These are phyloP conservation scores for Lathyrus sativus DNA, from an alignment of 306 rosid species.

Conservation along the genomic window DNA sequence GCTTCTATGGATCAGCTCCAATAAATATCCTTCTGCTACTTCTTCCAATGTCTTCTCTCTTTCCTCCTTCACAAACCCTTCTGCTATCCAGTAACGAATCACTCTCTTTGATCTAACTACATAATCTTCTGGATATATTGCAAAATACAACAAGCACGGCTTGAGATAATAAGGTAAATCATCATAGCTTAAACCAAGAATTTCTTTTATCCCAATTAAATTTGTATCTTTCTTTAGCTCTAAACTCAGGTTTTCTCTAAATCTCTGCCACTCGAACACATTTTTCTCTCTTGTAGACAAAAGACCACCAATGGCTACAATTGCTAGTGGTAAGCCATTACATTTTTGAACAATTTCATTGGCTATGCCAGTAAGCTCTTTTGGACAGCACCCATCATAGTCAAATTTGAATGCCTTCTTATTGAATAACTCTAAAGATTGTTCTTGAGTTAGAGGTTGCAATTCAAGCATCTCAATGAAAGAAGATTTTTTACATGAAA, in stretches of 20 bases:
- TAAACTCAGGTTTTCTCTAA: neutral
- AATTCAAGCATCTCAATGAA: neutral
- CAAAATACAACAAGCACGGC: too few species aligned
- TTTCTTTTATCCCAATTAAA: too few species aligned
- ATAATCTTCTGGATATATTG: too few species aligned
- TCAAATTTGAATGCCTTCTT: neutral
- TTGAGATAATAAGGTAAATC: too few species aligned
- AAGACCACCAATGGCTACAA: neutral
- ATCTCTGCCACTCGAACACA: neutral
- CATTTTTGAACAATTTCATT: neutral
- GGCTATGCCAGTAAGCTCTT: neutral
- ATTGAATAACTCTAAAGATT: neutral
- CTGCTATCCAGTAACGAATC: too few species aligned
- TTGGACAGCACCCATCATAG: neutral
- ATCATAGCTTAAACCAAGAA: too few species aligned
- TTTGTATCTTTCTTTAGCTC: neutral
- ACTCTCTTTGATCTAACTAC: too few species aligned
- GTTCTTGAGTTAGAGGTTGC: neutral
- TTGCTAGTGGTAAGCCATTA: slow-evolving; percentile 14
- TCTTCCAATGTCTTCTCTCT: too few species aligned
- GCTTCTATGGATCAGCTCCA: too few species aligned
- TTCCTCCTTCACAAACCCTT: too few species aligned
- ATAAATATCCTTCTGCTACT: too few species aligned
- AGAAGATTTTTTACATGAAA: neutral
- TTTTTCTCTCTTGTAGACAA: neutral